Conservation (phyloP, 768 basidiomycete genomes). For the Tulasnella calospora region DNA sequence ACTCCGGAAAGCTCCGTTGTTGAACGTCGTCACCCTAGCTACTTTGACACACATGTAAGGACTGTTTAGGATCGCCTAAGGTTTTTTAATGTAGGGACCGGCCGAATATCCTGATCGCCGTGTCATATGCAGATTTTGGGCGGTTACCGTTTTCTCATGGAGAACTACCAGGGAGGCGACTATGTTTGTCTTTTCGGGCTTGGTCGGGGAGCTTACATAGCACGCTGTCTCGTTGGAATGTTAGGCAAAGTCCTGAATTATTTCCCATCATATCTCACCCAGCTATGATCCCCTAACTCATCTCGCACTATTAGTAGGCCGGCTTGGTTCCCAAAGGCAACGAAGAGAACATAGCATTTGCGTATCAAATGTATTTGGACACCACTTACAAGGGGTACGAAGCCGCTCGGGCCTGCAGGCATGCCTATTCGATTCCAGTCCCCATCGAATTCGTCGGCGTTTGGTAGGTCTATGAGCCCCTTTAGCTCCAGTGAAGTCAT, state of each 20-base stretch:
- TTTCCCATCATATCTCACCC: not conserved
- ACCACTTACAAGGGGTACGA: slow-evolving; percentile 13
- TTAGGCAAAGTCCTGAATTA: slow-evolving; percentile 20
- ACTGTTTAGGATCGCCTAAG: not conserved
- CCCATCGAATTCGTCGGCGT: slow-evolving; percentile 32
- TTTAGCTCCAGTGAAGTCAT: not conserved
- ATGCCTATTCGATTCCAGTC: slow-evolving; percentile 28
- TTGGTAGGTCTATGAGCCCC: slow-evolving; percentile 4
- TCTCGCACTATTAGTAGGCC: slow-evolving; percentile 4
- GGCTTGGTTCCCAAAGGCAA: slow-evolving; percentile 17
- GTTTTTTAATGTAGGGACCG: not conserved
- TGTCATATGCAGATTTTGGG: slow-evolving; percentile 10
- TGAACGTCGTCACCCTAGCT: slow-evolving; percentile 42
- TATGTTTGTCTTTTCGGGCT: slow-evolving; percentile 29
- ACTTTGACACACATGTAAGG: slow-evolving; percentile 63
- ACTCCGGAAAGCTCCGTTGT: not conserved
- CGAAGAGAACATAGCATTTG: slow-evolving; percentile 14
- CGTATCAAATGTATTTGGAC: slow-evolving; percentile 20
- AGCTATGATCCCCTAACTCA: not conserved
- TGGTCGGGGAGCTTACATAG: slow-evolving; percentile 28
- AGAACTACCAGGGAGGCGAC: slow-evolving; percentile 24
- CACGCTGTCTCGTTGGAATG: slow-evolving; percentile 28
- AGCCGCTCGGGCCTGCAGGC: slow-evolving; percentile 29
- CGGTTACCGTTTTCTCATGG: slow-evolving; percentile 26
- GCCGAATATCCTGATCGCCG: not conserved